Evolutionary conservation across 1,284 basidiomycete genomes (phyloP).

Genomic region (Leccinum fuscescens): DNA sequence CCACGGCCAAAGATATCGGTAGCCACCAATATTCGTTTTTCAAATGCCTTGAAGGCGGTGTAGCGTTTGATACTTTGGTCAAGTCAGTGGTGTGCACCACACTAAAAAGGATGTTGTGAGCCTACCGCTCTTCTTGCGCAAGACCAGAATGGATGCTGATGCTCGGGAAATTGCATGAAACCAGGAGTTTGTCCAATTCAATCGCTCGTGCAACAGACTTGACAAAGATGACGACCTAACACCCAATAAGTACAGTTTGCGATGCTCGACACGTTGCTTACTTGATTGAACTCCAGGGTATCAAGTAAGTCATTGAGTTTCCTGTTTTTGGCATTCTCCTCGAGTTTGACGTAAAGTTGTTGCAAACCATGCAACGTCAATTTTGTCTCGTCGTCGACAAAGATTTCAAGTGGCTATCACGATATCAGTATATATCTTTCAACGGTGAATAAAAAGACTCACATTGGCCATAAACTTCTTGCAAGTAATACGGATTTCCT

Average conservation of each 20-base stretch:
- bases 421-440: neutral
- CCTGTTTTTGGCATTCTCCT: constrained; percentile 95
- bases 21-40: constrained; percentile 98
- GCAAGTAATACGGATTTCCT: constrained; percentile 96
- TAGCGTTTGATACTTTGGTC: constrained; percentile 85
- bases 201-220: constrained; percentile 97
- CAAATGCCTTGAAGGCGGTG: constrained; percentile 98
- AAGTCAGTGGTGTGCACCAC: neutral
- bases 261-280: constrained; percentile 30
- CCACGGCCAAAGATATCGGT: constrained; percentile 98
- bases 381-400: constrained; percentile 99
- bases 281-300: constrained; percentile 98
- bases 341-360: constrained; percentile 97
- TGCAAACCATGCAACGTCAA: constrained; percentile 97
- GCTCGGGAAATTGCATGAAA: constrained; percentile 98
- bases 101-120: constrained; percentile 2
- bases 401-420: constrained; percentile 93
- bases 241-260: constrained; percentile 3
- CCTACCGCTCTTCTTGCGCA: constrained; percentile 92
- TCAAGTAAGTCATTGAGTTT: constrained; percentile 97
- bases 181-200: constrained; percentile 93
- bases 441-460: constrained; percentile 34
- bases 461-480: constrained; percentile 99
- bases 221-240: constrained; percentile 97
- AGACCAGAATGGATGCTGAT: constrained; percentile 97